Evolutionary conservation across 805 yeast genomes (phyloP).

Genomic region (Wickerhamomyces pijperi): DNA sequence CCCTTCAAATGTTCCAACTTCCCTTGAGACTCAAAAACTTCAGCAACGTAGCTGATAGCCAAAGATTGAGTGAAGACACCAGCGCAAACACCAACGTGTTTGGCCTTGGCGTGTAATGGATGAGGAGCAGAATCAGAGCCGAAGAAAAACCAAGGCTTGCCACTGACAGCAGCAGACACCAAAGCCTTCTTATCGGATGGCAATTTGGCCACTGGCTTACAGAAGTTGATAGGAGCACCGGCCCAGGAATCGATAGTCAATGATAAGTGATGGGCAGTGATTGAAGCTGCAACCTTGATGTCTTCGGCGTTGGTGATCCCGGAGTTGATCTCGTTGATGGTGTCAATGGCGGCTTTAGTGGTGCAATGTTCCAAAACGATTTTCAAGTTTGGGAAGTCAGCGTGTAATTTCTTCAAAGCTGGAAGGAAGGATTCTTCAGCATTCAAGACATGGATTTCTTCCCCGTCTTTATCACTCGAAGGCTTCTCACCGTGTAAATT

Average conservation of each 20-base stretch:
- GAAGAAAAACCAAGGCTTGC: conserved; percentile 85
- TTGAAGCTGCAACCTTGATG: conserved; percentile 75
- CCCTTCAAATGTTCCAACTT: conserved; percentile 55
- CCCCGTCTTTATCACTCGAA: conserved; percentile 36
- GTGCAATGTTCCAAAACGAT: conserved; percentile 94
- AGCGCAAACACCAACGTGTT: conserved; percentile 84
- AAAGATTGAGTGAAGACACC: conserved; percentile 90
- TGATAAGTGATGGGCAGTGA: conserved; percentile 90
- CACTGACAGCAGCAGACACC: conserved; percentile 80
- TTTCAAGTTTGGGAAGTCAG: conserved; percentile 74
- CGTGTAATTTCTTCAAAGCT: conserved; percentile 66
- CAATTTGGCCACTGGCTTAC: conserved; percentile 95
- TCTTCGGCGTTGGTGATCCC: conserved; percentile 20
- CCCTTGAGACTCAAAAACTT: conserved; percentile 61
- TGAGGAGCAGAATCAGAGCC: conserved; percentile 99
- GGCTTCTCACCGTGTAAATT: conserved; percentile 97
- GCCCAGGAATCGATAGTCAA: conserved; percentile 94
- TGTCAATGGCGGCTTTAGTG: conserved; percentile 75
- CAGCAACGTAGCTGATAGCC: conserved; percentile 76
- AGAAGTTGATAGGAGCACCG: conserved; percentile 87
- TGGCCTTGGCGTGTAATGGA: conserved; percentile 68
- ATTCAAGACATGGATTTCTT: conserved; percentile 78
- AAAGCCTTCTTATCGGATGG: conserved; percentile 78
- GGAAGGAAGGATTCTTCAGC: conserved; percentile 93
- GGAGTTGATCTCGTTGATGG: conserved; percentile 55